These are phyloP conservation scores for Paratinospora sagittata DNA, from an alignment of 164 flowering plant species.

Conservation along the genomic window DNA sequence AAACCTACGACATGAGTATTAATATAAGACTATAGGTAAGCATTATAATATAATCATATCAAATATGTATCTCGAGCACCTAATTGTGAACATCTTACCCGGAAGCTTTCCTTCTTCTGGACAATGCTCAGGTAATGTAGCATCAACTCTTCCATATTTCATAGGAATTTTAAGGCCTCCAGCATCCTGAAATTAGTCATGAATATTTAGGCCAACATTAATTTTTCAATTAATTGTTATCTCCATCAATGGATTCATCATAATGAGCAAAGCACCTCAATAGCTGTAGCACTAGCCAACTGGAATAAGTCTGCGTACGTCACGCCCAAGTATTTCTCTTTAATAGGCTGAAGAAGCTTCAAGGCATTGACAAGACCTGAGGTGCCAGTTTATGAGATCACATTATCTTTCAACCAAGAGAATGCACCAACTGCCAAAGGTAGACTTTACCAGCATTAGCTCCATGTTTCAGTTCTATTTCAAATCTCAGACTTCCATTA, in stretches of 20 bases:
- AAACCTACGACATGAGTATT: no score
- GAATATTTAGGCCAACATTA: not conserved
- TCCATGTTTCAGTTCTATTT: constrained; percentile 80
- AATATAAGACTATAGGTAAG: not conserved
- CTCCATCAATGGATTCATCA: not conserved
- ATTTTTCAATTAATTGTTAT: not conserved
- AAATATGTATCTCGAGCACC: not conserved
- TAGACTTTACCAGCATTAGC: constrained; percentile 87
- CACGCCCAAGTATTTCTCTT: constrained; percentile 75
- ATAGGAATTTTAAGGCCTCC: constrained; percentile 96
- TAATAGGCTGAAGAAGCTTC: constrained; percentile 85
- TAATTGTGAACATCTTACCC: constrained; percentile 33
- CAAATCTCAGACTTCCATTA: constrained; percentile 93
- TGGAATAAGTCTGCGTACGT: constrained; percentile 95
- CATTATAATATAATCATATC: not conserved
- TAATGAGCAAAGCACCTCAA: constrained; percentile 50
- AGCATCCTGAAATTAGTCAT: constrained; percentile 59
- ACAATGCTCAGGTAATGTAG: constrained; percentile 66
- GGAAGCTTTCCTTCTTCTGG: constrained; percentile 98
- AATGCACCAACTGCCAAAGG: not conserved
- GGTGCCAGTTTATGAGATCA: constrained; percentile 21
- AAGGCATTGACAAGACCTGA: constrained; percentile 91
- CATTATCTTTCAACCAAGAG: constrained; percentile 1
- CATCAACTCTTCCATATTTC: constrained; percentile 96
- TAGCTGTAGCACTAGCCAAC: constrained; percentile 94